Evolutionary conservation across 176 grass and related monocot species (phyloP).

Genomic region (Rhynchospora breviuscula): DNA sequence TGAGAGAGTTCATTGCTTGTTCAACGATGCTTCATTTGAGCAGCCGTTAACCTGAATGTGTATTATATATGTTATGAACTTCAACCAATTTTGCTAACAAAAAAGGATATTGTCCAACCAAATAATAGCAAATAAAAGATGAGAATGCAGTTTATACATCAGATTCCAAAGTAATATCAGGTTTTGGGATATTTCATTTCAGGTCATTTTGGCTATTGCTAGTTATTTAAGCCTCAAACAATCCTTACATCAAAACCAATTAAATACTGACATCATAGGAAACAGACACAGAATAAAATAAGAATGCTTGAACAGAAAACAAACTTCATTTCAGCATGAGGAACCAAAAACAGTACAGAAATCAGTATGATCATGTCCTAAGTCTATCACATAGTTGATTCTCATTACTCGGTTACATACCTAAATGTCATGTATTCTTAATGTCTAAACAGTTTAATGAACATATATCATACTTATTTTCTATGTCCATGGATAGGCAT

Average conservation of each 20-base stretch:
- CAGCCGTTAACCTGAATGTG: background rate
- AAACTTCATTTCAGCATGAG: background rate
- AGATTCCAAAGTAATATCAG: too few relatives aligned
- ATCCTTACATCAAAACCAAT: background rate
- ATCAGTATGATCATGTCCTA: background rate
- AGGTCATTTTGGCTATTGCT: background rate
- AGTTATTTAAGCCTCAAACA: background rate
- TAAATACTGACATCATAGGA: background rate
- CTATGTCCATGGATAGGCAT: too few relatives aligned
- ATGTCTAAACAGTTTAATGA: background rate
- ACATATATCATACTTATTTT: background rate
- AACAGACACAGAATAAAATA: background rate
- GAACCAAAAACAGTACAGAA: background rate
- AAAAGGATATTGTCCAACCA: background rate
- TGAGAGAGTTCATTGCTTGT: background rate
- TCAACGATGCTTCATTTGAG: too few relatives aligned
- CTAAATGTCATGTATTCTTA: background rate
- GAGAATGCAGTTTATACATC: background rate
- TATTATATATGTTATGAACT: background rate
- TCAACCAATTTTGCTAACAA: background rate
- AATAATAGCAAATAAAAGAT: background rate
- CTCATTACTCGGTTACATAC: background rate
- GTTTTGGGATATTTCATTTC: background rate
- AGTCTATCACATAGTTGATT: background rate
- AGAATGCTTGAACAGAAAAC: background rate